A percentile compares a stretch with the other conserved stretches of the same genome.
phyloP scores from a whole-genome alignment of 2,329 filamentous ascomycete genomes.

The Onygenales sp. region DNA sequence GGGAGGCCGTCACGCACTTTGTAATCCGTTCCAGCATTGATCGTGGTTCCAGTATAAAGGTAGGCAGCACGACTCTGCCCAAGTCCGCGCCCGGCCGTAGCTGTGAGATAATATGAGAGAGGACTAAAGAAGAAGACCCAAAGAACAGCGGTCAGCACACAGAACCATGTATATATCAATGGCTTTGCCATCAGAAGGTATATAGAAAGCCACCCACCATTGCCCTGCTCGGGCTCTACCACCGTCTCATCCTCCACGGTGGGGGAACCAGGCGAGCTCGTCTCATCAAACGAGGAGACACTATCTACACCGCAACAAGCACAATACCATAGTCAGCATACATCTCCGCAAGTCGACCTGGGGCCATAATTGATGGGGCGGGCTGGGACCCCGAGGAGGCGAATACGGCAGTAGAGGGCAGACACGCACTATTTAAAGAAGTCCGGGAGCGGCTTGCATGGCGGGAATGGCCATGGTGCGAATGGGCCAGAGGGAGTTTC shows the following conservation, averaged over 20 bases:
- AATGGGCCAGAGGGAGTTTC: slow-evolving; percentile 11
- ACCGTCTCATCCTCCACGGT: slow-evolving; percentile 64
- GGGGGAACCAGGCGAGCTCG: slow-evolving; percentile 24
- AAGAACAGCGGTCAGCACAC: slow-evolving; percentile 8
- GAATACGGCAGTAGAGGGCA: slow-evolving; percentile 2
- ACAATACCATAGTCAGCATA: slow-evolving; percentile 18
- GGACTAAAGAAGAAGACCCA: slow-evolving; percentile 47
- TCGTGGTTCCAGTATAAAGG: slow-evolving; percentile 93
- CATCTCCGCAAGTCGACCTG: slow-evolving; percentile 10
- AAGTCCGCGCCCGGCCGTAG: slow-evolving; percentile 90
- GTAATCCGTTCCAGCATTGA: slow-evolving; percentile 99
- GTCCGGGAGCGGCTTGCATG: slow-evolving; percentile 18
- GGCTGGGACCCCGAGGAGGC: neutral
- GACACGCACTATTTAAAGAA: slow-evolving; percentile 27
- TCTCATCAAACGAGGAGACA: slow-evolving; percentile 51
- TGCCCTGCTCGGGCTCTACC: slow-evolving; percentile 87
- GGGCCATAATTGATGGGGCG: neutral
- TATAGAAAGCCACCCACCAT: slow-evolving; percentile 50
- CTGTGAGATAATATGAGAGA: slow-evolving; percentile 95
- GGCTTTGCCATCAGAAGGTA: neutral
- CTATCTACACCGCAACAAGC: slow-evolving; percentile 28
- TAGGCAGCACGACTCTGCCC: slow-evolving; percentile 86
- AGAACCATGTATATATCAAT: neutral
- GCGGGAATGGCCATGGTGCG: slow-evolving; percentile 23
- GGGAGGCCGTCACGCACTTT: slow-evolving; percentile 55